These are phyloP conservation scores for Aspergillus nidulans DNA, from an alignment of 495 filamentous ascomycete genomes.

Conservation along the genomic window DNA sequence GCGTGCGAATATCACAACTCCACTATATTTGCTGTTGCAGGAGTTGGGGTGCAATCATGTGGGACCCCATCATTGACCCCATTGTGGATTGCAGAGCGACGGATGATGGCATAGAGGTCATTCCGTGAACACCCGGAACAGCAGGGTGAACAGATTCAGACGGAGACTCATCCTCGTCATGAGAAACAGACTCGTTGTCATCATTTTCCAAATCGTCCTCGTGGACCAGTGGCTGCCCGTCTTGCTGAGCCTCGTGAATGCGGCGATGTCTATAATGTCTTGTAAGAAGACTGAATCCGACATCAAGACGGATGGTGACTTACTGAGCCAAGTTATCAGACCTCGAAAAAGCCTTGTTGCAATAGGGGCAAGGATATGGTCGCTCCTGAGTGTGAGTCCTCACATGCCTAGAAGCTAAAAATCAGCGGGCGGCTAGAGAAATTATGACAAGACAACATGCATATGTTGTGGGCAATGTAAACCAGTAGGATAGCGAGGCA, in stretches of 20 bases:
- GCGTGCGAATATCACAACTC: neutral
- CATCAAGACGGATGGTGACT: slow-evolving; percentile 34
- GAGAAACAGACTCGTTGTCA: slow-evolving; percentile 66
- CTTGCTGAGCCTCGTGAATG: slow-evolving; percentile 79
- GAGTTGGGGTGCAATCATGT: slow-evolving; percentile 45
- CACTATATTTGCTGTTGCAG: slow-evolving; percentile 44
- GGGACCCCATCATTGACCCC: slow-evolving; percentile 29
- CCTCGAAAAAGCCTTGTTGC: slow-evolving; percentile 96
- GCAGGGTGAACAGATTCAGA: slow-evolving; percentile 31
- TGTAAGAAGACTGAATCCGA: slow-evolving; percentile 6
- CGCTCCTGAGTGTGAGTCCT: slow-evolving; percentile 98
- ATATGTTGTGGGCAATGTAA: slow-evolving; percentile 5
- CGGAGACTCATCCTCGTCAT: slow-evolving; percentile 67
- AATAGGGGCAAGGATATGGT: slow-evolving; percentile 94
- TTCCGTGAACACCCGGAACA: slow-evolving; percentile 32
- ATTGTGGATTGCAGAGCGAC: slow-evolving; percentile 38
- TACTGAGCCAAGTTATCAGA: slow-evolving; percentile 99
- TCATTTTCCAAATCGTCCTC: slow-evolving; percentile 79
- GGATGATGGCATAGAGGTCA: slow-evolving; percentile 38
- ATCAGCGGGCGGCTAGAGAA: slow-evolving; percentile 59
- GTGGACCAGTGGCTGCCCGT: slow-evolving; percentile 55
- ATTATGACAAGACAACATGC: slow-evolving; percentile 25
- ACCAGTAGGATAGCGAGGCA: slow-evolving; percentile 17
- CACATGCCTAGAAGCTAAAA: slow-evolving; percentile 72
- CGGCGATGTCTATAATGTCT: slow-evolving; percentile 70